These are phyloP conservation scores for Moesziomyces antarcticus DNA, from an alignment of 1,284 basidiomycete genomes.

Conservation along the genomic window DNA sequence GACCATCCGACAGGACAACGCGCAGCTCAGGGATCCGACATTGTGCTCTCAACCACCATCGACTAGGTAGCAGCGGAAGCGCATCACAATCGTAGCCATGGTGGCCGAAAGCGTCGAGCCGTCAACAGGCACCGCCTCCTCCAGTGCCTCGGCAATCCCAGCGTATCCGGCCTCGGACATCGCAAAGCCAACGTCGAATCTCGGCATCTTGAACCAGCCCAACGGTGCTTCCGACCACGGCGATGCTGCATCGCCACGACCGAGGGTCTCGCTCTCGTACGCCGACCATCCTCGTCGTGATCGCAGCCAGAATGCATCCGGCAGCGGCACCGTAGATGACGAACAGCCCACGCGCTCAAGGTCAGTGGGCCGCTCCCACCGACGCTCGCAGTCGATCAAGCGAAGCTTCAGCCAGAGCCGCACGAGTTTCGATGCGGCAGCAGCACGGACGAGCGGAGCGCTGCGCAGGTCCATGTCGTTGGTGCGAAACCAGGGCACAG, in stretches of 20 bases:
- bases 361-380: constrained; percentile 10
- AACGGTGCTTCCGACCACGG: background rate
- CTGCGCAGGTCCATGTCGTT: constrained; percentile 22
- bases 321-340: background rate
- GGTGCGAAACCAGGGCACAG: background rate
- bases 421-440: constrained; percentile 17
- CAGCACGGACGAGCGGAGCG: constrained; percentile 12
- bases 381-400: constrained; percentile 19
- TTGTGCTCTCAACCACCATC: background rate
- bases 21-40: no score
- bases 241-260: background rate
- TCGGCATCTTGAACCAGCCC: constrained; percentile 4
- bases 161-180: constrained; percentile 13
- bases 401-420: constrained; percentile 11
- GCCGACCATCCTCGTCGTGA: constrained; percentile 14
- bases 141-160: constrained; percentile 12
- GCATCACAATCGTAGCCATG: background rate
- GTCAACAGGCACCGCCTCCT: constrained; percentile 6
- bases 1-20: no score
- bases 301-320: constrained; percentile 17
- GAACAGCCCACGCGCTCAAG: constrained; percentile 5
- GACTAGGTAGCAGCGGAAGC: background rate
- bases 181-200: constrained; percentile 7
- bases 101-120: background rate
- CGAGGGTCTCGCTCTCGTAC: constrained; percentile 23